phyloP scores from a whole-genome alignment of 148 eudicot species.

The Arbutus unedo region DNA sequence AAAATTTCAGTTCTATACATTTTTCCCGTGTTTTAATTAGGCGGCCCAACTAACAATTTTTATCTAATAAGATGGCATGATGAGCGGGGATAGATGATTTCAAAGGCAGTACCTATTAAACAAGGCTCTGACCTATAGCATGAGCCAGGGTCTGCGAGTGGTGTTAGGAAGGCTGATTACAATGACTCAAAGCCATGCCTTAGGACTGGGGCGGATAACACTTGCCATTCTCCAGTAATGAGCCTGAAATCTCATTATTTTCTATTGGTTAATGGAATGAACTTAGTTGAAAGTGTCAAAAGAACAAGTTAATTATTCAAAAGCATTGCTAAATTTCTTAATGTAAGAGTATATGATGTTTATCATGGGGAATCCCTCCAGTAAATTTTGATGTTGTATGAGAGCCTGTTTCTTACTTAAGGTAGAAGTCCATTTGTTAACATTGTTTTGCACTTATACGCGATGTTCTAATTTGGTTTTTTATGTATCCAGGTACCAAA shows the following conservation, averaged over 20 bases:
- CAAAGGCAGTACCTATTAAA: not conserved
- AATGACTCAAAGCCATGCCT: not conserved
- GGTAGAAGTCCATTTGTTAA: not conserved
- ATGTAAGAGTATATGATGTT: not conserved
- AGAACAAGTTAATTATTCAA: not conserved
- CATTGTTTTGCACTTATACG: not conserved
- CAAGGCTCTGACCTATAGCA: not conserved
- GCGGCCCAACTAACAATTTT: not conserved
- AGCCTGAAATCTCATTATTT: not conserved
- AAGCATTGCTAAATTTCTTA: not conserved
- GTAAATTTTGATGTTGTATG: not conserved
- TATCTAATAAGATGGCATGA: not conserved
- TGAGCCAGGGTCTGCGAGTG: not conserved
- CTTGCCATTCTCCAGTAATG: not conserved
- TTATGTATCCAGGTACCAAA: slow-evolving; percentile 54
- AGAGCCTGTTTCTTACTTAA: not conserved
- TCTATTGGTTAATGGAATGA: not conserved
- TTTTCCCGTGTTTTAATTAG: not conserved
- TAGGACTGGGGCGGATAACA: not conserved
- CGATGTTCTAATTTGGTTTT: not conserved
- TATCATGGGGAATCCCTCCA: not conserved
- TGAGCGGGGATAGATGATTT: not conserved
- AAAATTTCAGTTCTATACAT: not conserved
- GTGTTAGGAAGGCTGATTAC: not conserved
- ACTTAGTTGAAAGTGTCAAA: not conserved